A percentile compares a stretch with the other conserved stretches of the same genome.
These are phyloP conservation scores for Solanum virginianum DNA, from an alignment of 257 asterid genomes.

Conservation along the genomic window DNA sequence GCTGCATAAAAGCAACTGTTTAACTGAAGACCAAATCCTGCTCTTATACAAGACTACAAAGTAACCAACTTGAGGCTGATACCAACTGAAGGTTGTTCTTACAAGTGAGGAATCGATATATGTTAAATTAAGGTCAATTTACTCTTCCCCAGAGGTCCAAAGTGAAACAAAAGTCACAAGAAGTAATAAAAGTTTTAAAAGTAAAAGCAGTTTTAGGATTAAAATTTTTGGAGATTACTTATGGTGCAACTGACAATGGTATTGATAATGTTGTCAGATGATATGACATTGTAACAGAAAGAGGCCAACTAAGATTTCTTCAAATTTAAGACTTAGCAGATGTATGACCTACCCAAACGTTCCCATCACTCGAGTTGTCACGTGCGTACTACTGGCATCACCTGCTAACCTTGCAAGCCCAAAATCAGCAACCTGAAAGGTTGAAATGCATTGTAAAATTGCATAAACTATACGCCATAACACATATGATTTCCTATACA, in stretches of 20 bases:
- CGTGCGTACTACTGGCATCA: constrained; percentile 63
- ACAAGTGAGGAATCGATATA: background rate
- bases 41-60: background rate
- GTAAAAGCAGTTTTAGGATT: background rate
- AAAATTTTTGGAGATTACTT: background rate
- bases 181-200: background rate
- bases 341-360: constrained; percentile 65
- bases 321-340: background rate
- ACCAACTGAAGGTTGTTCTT: background rate
- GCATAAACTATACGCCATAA: background rate
- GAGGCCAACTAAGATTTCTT: background rate
- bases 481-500: background rate
- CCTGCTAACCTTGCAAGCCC: constrained; percentile 85
- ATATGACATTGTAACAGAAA: background rate
- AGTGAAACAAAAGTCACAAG: background rate
- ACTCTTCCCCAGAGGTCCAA: background rate
- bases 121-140: background rate
- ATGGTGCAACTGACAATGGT: background rate
- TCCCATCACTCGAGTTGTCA: constrained; percentile 91
- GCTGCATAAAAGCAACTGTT: background rate
- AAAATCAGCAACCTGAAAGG: constrained; percentile 74
- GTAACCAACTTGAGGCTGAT: background rate
- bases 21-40: background rate
- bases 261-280: background rate
- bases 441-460: background rate